Evolutionary conservation across 2,329 filamentous ascomycete genomes (phyloP), one percentile per base, ranked within the genome.

Genomic region (Dryadomyces sulphureus): DNA sequence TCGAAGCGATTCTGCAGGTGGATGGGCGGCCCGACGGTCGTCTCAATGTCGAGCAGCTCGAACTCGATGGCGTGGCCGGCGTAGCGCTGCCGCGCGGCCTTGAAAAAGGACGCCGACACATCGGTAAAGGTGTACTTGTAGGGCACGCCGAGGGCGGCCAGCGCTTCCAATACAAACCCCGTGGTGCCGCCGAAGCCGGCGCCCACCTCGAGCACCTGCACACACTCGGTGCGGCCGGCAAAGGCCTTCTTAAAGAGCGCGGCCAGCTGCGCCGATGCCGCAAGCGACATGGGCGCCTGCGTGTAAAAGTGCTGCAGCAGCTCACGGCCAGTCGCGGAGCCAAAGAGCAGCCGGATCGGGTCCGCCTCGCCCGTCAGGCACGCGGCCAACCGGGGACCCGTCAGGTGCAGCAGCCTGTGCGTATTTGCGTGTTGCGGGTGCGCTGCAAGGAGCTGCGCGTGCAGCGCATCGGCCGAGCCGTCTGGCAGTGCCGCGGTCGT

Each of bases 71-170:
- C 8, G 17, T n/a, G 24, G 16, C 30, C 11, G 35, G 22, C n/a
- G 32, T 39, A 45, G 17, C 5, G 45, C 41, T 55, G 56, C 3
- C 56, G 53, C 17, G 2, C 58, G 59, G 1, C 51, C 49, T 1
- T 54, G 1, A 65, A 60, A 14, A 65, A 52, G 0, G 57, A 56
- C 1, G 55, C 27, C 2, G 60, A 55, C 2, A 68, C 48, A 36
- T 68, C 65, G 1, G 65, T 66, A 44, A 67, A 63, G 1, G 59
- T 63, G 48, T 67, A 68, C 38, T 57, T 53, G 21, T 63, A 54
- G 0, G 57, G 53, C 0, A 59, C 45, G 6, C 55, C 56, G 27
- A n/a, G 17, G 7, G n/a, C n/a, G 14, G 35, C 17, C 36, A 38
- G 36, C 17, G 20, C 17, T 9, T 38, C n/a, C 5, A 38, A 9